These are phyloP conservation scores for Candida morakotiae DNA, from an alignment of 805 yeast genomes.

Conservation along the genomic window DNA sequence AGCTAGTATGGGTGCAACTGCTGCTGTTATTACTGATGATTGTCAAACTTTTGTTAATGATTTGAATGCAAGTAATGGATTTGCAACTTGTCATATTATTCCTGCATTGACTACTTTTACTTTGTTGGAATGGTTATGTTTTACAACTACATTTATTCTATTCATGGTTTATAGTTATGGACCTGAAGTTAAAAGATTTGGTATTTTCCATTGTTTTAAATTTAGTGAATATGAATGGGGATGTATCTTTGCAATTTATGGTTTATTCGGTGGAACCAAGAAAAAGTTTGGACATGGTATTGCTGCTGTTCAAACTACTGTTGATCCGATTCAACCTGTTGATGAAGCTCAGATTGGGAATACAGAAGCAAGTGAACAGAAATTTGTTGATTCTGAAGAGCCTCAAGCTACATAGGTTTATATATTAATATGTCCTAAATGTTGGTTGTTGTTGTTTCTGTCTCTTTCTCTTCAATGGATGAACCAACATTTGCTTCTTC, in stretches of 20 bases:
- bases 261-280: no score
- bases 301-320: background rate
- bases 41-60: conserved; percentile 1
- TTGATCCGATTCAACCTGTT: background rate
- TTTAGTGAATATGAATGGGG: conserved; percentile 5
- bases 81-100: conserved; percentile 4
- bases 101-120: conserved; percentile 8
- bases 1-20: conserved; percentile 8
- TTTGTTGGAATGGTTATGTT: conserved; percentile 9
- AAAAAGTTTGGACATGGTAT: background rate
- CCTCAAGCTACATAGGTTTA: no score
- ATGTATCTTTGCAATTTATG: conserved; percentile 6
- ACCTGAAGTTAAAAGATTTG: conserved; percentile 5
- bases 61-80: background rate
- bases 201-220: conserved; percentile 5
- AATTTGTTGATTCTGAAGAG: conserved; percentile 5
- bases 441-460: background rate
- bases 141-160: conserved; percentile 6
- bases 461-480: no score
- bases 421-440: no score
- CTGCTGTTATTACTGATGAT: conserved; percentile 6
- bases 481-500: conserved; percentile 5
- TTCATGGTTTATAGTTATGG: conserved; percentile 6
- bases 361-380: conserved; percentile 2
- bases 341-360: conserved; percentile 7